Evolutionary conservation across 164 flowering plant species (phyloP).

Genomic region (grape (Vitis vinifera)): DNA sequence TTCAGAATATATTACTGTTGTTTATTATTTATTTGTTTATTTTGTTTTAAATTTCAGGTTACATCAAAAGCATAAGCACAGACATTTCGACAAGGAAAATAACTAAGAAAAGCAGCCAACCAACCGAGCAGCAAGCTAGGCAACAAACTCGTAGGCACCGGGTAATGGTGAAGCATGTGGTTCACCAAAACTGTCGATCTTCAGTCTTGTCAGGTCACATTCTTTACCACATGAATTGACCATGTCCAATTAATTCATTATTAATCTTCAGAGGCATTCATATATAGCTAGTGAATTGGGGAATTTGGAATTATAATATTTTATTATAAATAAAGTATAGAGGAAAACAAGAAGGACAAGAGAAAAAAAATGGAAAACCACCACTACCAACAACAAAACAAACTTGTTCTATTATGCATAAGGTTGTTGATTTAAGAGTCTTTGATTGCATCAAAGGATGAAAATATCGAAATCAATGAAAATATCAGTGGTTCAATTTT

Average conservation of each 20-base stretch:
- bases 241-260: neutral
- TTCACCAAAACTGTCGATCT: slow-evolving; percentile 17
- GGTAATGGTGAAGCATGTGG: slow-evolving; percentile 19
- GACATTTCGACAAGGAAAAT: slow-evolving; percentile 1
- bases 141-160: slow-evolving; percentile 1
- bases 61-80: slow-evolving; percentile 1
- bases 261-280: neutral
- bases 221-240: neutral
- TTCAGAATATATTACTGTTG: neutral
- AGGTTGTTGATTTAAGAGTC: too few relatives aligned
- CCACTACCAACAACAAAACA: too few relatives aligned
- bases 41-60: slow-evolving; percentile 9
- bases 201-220: slow-evolving; percentile 19
- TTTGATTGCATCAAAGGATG: too few relatives aligned
- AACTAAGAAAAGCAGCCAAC: neutral
- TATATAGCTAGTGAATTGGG: too few relatives aligned
- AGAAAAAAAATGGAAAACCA: too few relatives aligned
- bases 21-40: neutral
- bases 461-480: too few relatives aligned
- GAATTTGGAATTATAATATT: too few relatives aligned
- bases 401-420: too few relatives aligned
- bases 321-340: too few relatives aligned
- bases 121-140: neutral
- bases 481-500: too few relatives aligned
- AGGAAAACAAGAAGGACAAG: too few relatives aligned